Conservation (phyloP, 352 stramenopile species). For the Pythium aquatile region DNA sequence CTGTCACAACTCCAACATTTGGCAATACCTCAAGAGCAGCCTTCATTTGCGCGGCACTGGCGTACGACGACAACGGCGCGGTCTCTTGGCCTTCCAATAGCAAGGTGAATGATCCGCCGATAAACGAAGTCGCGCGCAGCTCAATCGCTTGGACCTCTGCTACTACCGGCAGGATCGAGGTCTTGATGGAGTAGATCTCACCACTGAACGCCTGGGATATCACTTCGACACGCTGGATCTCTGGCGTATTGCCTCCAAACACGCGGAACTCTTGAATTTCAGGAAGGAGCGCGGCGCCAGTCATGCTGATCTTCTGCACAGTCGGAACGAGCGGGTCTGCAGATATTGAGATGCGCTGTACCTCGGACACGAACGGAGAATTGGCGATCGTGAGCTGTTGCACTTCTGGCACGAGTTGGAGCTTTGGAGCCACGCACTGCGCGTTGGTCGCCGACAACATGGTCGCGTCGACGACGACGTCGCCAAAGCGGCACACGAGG, state of each 20-base stretch:
- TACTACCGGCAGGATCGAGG: slow-evolving; percentile 29
- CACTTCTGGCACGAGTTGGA: slow-evolving; percentile 76
- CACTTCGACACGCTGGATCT: slow-evolving; percentile 43
- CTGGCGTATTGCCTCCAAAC: slow-evolving; percentile 31
- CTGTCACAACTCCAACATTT: slow-evolving; percentile 35
- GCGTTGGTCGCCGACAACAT: slow-evolving; percentile 65
- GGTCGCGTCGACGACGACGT: slow-evolving; percentile 59
- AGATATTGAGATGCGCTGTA: slow-evolving; percentile 52
- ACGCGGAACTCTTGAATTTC: slow-evolving; percentile 61
- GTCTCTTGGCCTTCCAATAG: slow-evolving; percentile 39
- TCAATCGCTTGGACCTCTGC: slow-evolving; percentile 46
- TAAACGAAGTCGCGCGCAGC: slow-evolving; percentile 40
- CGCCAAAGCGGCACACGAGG: slow-evolving; percentile 87
- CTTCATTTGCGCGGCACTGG: slow-evolving; percentile 42
- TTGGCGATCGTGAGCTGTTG: slow-evolving; percentile 71
- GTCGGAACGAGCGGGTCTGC: slow-evolving; percentile 39
- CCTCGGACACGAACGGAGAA: slow-evolving; percentile 39
- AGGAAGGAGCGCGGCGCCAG: slow-evolving; percentile 22
- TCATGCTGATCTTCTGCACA: slow-evolving; percentile 39
- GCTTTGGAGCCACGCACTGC: slow-evolving; percentile 58
- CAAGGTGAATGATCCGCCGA: slow-evolving; percentile 48
- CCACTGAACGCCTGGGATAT: slow-evolving; percentile 37
- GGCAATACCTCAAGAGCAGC: slow-evolving; percentile 45
- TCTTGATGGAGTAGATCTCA: slow-evolving; percentile 38
- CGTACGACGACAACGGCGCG: slow-evolving; percentile 43